Evolutionary conservation across 1,139 yeast species (phyloP).

Genomic region (Hemisphaericaspora xylofermentans): DNA sequence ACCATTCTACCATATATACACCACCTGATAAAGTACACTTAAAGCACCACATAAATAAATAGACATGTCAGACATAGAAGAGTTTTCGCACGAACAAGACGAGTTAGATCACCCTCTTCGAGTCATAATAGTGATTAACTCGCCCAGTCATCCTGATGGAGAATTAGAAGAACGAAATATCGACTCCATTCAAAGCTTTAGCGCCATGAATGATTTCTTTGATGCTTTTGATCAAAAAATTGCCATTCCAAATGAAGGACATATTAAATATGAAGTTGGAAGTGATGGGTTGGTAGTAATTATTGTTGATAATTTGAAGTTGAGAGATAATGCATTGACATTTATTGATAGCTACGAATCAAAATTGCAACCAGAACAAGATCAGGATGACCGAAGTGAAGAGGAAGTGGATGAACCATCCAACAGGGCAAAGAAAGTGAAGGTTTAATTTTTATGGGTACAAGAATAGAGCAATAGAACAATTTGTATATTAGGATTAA

Average conservation of each 20-base stretch:
- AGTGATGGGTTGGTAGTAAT: constrained; percentile 69
- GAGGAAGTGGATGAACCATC: constrained; percentile 7
- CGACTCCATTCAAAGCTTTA: constrained; percentile 45
- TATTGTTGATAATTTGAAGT: constrained; percentile 42
- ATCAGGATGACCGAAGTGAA: constrained; percentile 5
- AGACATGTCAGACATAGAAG: constrained; percentile 13
- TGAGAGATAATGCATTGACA: constrained; percentile 31
- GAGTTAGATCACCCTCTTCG: constrained; percentile 47
- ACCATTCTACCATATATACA: background rate
- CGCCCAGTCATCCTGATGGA: constrained; percentile 25
- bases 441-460: constrained; percentile 8
- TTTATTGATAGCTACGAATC: constrained; percentile 34
- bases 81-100: constrained; percentile 22
- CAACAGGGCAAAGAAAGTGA: constrained; percentile 12
- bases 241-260: constrained; percentile 66
- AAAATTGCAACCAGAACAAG: background rate
- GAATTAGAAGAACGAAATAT: constrained; percentile 54
- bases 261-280: constrained; percentile 68
- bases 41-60: background rate
- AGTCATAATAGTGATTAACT: constrained; percentile 40
- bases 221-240: constrained; percentile 59
- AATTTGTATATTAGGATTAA: constrained; percentile 3
- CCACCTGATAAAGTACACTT: background rate
- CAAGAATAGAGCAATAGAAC: constrained; percentile 7
- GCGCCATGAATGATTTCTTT: constrained; percentile 56